A percentile compares a stretch with the other conserved stretches of the same genome.
Conservation (phyloP, 2,329 filamentous ascomycete species). For the Pyrenophora graminea region DNA sequence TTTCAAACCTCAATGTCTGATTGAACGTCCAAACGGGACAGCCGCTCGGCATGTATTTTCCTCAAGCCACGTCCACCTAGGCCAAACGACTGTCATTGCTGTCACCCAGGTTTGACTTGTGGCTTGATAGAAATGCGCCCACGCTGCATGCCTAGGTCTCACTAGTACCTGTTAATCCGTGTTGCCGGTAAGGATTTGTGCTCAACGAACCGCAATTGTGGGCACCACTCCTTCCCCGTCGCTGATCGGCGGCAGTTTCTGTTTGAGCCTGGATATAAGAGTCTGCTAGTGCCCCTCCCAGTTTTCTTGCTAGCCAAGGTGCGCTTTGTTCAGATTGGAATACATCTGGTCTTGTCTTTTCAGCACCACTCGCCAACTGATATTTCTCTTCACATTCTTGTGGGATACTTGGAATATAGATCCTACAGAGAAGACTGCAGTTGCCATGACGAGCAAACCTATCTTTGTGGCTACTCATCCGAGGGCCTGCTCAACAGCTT, state of each 20-base stretch:
- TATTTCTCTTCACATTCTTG: neutral
- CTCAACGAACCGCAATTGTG: slow-evolving; percentile 35
- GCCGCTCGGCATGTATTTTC: neutral
- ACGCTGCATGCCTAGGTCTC: slow-evolving; percentile 17
- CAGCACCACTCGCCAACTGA: slow-evolving; percentile 3
- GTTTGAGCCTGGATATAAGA: slow-evolving; percentile 25
- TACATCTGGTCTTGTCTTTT: slow-evolving; percentile 29
- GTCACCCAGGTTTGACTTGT: slow-evolving; percentile 5
- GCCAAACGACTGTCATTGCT: slow-evolving; percentile 9
- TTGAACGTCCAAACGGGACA: neutral
- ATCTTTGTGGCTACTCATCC: slow-evolving; percentile 96
- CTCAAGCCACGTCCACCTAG: slow-evolving; percentile 15
- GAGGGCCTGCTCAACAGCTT: slow-evolving; percentile 92
- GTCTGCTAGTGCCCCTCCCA: slow-evolving; percentile 26
- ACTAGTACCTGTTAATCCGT: slow-evolving; percentile 26
- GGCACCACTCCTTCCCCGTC: slow-evolving; percentile 15
- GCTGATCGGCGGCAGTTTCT: slow-evolving; percentile 11
- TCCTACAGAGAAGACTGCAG: slow-evolving; percentile 13
- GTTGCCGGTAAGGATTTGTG: slow-evolving; percentile 15
- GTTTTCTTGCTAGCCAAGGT: slow-evolving; percentile 22
- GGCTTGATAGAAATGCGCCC: slow-evolving; percentile 14
- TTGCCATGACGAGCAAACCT: slow-evolving; percentile 71
- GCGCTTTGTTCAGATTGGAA: slow-evolving; percentile 32
- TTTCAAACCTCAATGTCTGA: neutral
- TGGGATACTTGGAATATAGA: slow-evolving; percentile 35